A percentile compares a stretch with the other conserved stretches of the same genome.
Conservation (phyloP, 1,139 yeast species). For the Meyerozyma elateridarum region DNA sequence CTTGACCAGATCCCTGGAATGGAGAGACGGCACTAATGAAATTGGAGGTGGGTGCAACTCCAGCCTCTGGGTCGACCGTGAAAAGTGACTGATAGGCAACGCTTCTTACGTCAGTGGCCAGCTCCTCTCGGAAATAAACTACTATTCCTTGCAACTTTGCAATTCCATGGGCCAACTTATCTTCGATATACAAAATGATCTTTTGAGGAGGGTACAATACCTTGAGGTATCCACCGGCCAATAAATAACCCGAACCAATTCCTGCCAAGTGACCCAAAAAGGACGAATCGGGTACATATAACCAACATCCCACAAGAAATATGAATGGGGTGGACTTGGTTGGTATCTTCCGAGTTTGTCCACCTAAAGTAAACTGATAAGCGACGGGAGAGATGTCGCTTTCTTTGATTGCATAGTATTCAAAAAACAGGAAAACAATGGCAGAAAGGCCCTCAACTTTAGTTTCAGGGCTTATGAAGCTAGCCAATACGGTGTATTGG, state of each 20-base stretch:
- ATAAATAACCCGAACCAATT: constrained; percentile 35
- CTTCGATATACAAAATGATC: constrained; percentile 64
- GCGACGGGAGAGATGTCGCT: constrained; percentile 45
- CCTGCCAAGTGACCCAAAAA: constrained; percentile 67
- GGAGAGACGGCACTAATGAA: constrained; percentile 9
- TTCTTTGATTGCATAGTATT: constrained; percentile 61
- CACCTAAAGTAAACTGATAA: constrained; percentile 20
- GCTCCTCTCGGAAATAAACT: constrained; percentile 52
- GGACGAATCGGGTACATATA: constrained; percentile 57
- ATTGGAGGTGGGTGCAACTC: no score
- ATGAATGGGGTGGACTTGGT: constrained; percentile 59
- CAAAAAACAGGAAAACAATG: constrained; percentile 68
- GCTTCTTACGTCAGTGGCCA: constrained; percentile 42
- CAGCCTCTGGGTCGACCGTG: constrained; percentile 22
- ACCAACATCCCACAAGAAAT: constrained; percentile 43
- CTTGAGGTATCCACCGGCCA: constrained; percentile 55
- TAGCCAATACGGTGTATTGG: constrained; percentile 55
- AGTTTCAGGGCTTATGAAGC: constrained; percentile 47
- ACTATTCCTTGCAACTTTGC: constrained; percentile 50
- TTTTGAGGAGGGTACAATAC: constrained; percentile 63
- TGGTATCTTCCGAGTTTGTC: constrained; percentile 43
- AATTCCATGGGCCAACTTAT: constrained; percentile 46
- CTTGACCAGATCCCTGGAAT: constrained; percentile 3
- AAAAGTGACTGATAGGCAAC: constrained; percentile 34
- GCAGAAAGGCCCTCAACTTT: constrained; percentile 69